A percentile compares a stretch with the other conserved stretches of the same genome.
Evolutionary conservation across 306 rosid species (phyloP).

Genomic region (Rosa lucieae): DNA sequence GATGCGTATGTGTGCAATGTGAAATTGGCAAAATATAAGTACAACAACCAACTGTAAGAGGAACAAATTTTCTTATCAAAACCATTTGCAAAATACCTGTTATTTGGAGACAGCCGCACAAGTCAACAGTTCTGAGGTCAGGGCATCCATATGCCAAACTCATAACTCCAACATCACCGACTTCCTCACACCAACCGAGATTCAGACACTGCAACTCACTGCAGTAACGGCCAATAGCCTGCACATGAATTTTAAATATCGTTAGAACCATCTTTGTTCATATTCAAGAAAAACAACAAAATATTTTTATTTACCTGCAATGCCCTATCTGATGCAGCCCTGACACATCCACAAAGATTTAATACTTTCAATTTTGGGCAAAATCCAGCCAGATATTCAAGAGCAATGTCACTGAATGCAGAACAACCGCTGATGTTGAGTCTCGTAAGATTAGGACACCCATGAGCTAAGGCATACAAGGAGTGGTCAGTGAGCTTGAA

Average conservation of each 20-base stretch:
- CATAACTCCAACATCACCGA: conserved; percentile 82
- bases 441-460: conserved; percentile 66
- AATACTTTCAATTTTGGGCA: conserved; percentile 68
- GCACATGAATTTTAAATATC: conserved; percentile 21
- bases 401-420: conserved; percentile 69
- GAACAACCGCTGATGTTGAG: conserved; percentile 88
- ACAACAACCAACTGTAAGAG: background rate
- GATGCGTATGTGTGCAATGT: background rate
- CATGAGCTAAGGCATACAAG: conserved; percentile 63
- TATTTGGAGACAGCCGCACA: conserved; percentile 84
- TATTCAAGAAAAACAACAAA: background rate
- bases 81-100: conserved; percentile 55
- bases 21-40: background rate
- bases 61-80: background rate
- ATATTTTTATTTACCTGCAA: conserved; percentile 56
- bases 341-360: conserved; percentile 88
- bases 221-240: conserved; percentile 86
- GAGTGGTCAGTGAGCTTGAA: conserved; percentile 82
- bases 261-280: conserved; percentile 3
- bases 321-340: conserved; percentile 76
- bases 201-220: conserved; percentile 70
- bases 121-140: conserved; percentile 71
- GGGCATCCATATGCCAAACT: conserved; percentile 87
- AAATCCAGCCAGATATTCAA: conserved; percentile 70
- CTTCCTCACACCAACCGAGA: conserved; percentile 94